phyloP scores from a whole-genome alignment of 331 rosid genomes.

The Malus hybrid region DNA sequence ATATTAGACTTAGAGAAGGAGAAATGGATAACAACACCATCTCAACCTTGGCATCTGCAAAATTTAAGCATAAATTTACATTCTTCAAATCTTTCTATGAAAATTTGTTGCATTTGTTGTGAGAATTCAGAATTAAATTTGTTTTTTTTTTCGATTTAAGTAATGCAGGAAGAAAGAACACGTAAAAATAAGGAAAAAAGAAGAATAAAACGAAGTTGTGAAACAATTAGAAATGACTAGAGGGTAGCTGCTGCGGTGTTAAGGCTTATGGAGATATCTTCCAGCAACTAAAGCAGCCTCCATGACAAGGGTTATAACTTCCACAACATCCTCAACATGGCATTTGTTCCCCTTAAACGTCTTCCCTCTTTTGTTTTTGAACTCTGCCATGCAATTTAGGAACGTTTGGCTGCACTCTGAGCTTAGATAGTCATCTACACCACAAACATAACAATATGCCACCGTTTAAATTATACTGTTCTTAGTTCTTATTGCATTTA shows the following conservation, averaged over 20 bases:
- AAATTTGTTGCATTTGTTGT: no score
- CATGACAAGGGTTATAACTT: conserved; percentile 53
- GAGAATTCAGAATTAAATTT: no score
- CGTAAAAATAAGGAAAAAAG: background rate
- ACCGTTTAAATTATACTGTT: no score
- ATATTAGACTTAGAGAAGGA: no score
- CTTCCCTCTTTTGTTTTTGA: conserved; percentile 26
- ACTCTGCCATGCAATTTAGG: conserved; percentile 46
- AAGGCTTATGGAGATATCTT: conserved; percentile 55
- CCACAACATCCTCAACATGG: conserved; percentile 44
- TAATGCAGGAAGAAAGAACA: background rate
- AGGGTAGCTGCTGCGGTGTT: background rate
- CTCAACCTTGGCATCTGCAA: background rate
- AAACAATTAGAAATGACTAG: background rate
- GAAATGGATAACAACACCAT: no score
- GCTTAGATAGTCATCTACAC: conserved; percentile 72
- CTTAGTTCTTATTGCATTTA: background rate
- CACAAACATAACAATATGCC: background rate
- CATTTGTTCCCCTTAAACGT: conserved; percentile 64
- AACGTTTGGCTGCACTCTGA: conserved; percentile 63
- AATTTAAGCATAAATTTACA: background rate
- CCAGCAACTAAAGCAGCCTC: conserved; percentile 71
- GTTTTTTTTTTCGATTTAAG: background rate
- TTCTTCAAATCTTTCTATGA: background rate
- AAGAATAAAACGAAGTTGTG: background rate